phyloP scores from a whole-genome alignment of 192 early-diverging fungal species.

The Jimgerdemannia flammicorona region DNA sequence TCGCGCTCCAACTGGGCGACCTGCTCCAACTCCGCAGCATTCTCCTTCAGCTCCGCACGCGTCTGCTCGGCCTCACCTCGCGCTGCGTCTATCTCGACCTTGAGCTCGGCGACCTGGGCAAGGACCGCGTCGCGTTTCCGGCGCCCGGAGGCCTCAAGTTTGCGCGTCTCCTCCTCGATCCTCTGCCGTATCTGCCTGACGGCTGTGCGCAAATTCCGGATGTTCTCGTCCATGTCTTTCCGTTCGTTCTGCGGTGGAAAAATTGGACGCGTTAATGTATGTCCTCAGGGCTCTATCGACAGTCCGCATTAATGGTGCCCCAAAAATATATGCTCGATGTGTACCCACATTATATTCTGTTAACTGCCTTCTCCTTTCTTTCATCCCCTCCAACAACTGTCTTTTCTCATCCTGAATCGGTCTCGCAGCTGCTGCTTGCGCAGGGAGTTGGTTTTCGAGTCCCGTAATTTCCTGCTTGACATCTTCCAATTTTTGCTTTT shows the following conservation, averaged over 20 bases:
- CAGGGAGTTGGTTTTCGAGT: constrained; percentile 27
- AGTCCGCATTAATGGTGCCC: too few relatives aligned
- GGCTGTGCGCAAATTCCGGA: constrained; percentile 23
- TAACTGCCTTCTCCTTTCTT: constrained; percentile 45
- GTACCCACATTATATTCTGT: constrained; percentile 20
- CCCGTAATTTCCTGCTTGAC: constrained; percentile 25
- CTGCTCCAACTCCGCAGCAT: constrained; percentile 24
- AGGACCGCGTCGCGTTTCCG: constrained; percentile 34
- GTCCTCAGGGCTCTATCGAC: not conserved
- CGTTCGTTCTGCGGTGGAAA: constrained; percentile 21
- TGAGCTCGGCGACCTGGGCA: constrained; percentile 31
- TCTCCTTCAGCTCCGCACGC: constrained; percentile 23
- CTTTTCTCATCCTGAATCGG: constrained; percentile 50
- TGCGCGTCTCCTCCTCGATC: constrained; percentile 40
- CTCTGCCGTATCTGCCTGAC: constrained; percentile 44
- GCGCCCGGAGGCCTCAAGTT: constrained; percentile 23
- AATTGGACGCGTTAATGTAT: not conserved
- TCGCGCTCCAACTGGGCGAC: not conserved
- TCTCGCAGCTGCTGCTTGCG: constrained; percentile 32
- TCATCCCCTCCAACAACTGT: constrained; percentile 27
- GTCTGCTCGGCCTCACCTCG: constrained; percentile 12
- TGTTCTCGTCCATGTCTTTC: constrained; percentile 39
- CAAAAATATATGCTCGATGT: not conserved
- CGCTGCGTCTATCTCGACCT: constrained; percentile 26
- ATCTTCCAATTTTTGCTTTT: constrained; percentile 25